phyloP scores from a whole-genome alignment of 1,284 basidiomycete species.

The Cryptococcus sp. region DNA sequence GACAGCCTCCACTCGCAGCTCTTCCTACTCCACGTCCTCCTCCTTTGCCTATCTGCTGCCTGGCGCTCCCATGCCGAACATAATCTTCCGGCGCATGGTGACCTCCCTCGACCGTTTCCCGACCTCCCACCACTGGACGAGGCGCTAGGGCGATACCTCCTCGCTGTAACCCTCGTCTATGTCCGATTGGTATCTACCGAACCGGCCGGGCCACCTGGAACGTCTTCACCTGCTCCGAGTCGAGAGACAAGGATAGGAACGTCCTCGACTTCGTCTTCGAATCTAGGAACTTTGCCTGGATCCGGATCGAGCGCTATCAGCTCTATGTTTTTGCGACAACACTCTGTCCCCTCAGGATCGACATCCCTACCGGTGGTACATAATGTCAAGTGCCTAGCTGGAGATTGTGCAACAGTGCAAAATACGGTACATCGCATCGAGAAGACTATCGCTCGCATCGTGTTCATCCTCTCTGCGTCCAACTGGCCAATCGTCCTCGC shows the following conservation, averaged over 20 bases:
- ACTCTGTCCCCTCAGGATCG: slow-evolving; percentile 25
- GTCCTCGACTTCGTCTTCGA: slow-evolving; percentile 12
- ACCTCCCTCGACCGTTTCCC: slow-evolving; percentile 50
- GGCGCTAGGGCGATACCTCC: slow-evolving; percentile 73
- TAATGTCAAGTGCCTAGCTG: slow-evolving; percentile 10
- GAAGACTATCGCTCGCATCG: slow-evolving; percentile 58
- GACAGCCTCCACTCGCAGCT: slow-evolving; percentile 84
- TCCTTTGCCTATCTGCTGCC: slow-evolving; percentile 67
- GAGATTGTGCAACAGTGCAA: slow-evolving; percentile 18
- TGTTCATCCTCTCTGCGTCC: slow-evolving; percentile 81
- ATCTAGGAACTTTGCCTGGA: slow-evolving; percentile 9
- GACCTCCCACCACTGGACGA: slow-evolving; percentile 79
- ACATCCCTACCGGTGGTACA: slow-evolving; percentile 1
- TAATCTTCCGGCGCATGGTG: slow-evolving; percentile 12
- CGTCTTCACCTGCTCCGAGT: slow-evolving; percentile 15
- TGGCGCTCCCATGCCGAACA: slow-evolving; percentile 51
- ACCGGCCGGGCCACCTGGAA: slow-evolving; percentile 6
- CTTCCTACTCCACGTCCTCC: slow-evolving; percentile 78
- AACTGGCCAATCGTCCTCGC: slow-evolving; percentile 80
- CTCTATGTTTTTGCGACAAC: slow-evolving; percentile 25
- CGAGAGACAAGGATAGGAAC: slow-evolving; percentile 23
- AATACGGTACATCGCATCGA: slow-evolving; percentile 41
- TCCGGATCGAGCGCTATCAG: slow-evolving; percentile 20
- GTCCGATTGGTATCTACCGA: slow-evolving; percentile 61
- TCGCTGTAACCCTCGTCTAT: slow-evolving; percentile 75